Base-by-base conservation (phyloP, 1,284 basidiomycete genomes). In the Mycosarcoma maydis region DNA sequence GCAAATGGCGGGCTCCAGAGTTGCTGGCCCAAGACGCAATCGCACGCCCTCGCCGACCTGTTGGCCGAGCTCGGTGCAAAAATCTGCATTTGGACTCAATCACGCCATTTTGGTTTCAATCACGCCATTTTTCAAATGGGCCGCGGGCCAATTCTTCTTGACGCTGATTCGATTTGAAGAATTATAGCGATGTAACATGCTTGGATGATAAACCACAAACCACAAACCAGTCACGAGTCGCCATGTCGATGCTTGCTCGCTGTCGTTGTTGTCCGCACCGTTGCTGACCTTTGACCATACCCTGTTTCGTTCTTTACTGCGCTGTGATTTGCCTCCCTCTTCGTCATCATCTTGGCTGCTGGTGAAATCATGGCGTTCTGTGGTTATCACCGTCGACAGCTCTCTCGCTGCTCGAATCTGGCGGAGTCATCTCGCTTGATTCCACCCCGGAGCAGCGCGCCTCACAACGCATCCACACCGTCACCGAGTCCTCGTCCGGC, bases 401-500 rank as follows among this genome's bases (percentile, higher is more conserved):
- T 2, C 47, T 67, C 11, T 60, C 52, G 6, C 48, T 67, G 3
- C 48, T 67, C 20, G 65, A 61, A 22, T 23, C 38, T 11, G 65
- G 65, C 33, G 65, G 65, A 10, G 65, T 68, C 19, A 53, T 68
- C 38, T 61, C 57, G 16, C 58, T 68, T 41, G 49, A 57, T 17
- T 60, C 49, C 17, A 57, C 53, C 9, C 41, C 44, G 3, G 48
- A 32, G 16, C 22, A 56, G 11, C 48, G 54, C 10, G 54, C 26
- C 5, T 19, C 53, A 2, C 65, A 68, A 41, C 11, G 20, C 27
- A 54, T 48, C 30, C 58, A 62, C 20, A 59, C 62, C 1, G 53
- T 72, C 33, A 50, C 50, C 36, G 71, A 73, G 40, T 73, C 55
- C 9, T 70, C 67, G 10, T 61, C 56, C 29, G 71, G 71, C 33